These are phyloP conservation scores for Escallonia herrerae DNA, from an alignment of 129 eudicot species.

Conservation along the genomic window DNA sequence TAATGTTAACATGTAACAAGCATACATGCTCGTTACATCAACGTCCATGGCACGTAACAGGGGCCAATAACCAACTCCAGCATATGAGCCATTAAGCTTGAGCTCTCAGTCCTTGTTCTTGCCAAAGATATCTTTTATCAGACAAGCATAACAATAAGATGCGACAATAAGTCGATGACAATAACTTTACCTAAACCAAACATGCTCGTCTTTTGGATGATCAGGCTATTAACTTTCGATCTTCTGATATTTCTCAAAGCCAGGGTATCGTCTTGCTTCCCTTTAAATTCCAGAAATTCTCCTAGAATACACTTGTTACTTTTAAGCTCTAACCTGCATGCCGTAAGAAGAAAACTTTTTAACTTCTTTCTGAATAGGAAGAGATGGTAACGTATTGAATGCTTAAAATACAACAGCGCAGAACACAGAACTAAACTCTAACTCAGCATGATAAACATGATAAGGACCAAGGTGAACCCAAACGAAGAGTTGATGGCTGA, in stretches of 20 bases:
- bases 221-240: constrained; percentile 68
- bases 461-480: too few species aligned
- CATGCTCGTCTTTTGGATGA: constrained; percentile 77
- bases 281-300: constrained; percentile 89
- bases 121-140: neutral
- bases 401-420: neutral
- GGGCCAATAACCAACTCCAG: neutral
- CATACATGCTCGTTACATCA: neutral
- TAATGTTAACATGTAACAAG: neutral
- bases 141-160: neutral
- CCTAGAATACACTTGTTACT: constrained; percentile 55
- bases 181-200: constrained; percentile 71
- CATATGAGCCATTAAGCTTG: neutral
- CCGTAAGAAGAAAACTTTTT: too few species aligned
- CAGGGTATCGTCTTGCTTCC: constrained; percentile 72
- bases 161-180: neutral
- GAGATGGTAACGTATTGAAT: neutral
- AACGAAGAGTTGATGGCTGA: too few species aligned
- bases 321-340: constrained; percentile 78
- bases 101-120: neutral
- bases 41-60: neutral
- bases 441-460: too few species aligned
- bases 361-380: too few species aligned
- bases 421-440: neutral
- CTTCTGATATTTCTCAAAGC: constrained; percentile 62